Evolutionary conservation across 352 stramenopile genomes (phyloP), one percentile per base, ranked within the genome.

Genomic region (Phytophthora tubulina): DNA sequence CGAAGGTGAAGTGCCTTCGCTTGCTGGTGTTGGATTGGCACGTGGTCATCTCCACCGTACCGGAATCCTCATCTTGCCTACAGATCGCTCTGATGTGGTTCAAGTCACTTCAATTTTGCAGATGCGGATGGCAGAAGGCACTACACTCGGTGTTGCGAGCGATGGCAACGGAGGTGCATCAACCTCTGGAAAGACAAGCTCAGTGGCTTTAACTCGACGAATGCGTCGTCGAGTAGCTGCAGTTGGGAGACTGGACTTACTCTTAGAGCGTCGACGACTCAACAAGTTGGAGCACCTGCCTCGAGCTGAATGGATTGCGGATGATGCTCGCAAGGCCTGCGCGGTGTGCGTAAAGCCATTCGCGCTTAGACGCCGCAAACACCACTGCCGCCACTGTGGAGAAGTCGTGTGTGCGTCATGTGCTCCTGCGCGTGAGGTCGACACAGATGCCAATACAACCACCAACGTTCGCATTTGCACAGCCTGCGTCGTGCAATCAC

Each of bases 361-460:
- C 41, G 67, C 72, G n/a, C 61, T 93, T 55, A 70, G 79, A 9
- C 70, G 85, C 36, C 82, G 84, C 11, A 87, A 92, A 21, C 87
- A 94, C 56, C 84, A 91, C 57, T 94, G 87, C 61, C 82, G 87
- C 17, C 76, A 86, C 62, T 94, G 87, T 33, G 87, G 87, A 21
- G 87, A 94, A 45, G 87, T 94, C 2, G 85, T 93, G 6, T 94
- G 87, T 62, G 79, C 84, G 2, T 81, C 79, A 5, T 94, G 87
- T 31, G 84, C 85, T 17, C 81, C 82, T n/a, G 73, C 76, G 0
- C 82, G 82, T 13, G 77, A 90, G 33, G 73, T 93, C 0, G 72
- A 76, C 35, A 45, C 53, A 33, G 82, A 90, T 41, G 54, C 55
- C 6, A 32, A 81, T 17, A 64, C 85, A 8, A 70, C 50, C 6